Conservation (phyloP, 2,329 filamentous ascomycete genomes). For the Penicillium italicum region DNA sequence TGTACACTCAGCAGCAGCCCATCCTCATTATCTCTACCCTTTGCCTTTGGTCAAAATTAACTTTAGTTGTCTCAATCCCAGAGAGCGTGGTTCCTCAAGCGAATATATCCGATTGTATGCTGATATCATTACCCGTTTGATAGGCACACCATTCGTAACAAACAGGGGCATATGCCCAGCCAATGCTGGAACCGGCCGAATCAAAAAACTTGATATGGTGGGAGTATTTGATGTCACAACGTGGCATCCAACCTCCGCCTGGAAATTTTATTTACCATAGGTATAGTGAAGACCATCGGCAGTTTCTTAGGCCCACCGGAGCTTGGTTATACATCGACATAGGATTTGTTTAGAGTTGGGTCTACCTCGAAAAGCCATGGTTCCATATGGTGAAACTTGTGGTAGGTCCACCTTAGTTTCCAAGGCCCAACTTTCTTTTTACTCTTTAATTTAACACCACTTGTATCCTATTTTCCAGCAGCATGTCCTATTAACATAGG, state of each 20-base stretch:
- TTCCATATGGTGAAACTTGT: not conserved
- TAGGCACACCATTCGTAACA: not conserved
- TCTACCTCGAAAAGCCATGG: not conserved
- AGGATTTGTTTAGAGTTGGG: not conserved
- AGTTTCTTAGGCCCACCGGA: not conserved
- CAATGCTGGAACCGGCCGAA: not conserved
- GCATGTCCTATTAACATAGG: no score
- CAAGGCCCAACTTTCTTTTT: not conserved
- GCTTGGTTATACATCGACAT: not conserved
- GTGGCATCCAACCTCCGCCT: not conserved
- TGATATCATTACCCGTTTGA: not conserved
- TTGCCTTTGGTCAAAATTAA: no score
- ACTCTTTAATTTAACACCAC: not conserved
- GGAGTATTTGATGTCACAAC: not conserved
- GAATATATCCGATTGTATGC: not conserved
- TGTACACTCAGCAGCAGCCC: not conserved
- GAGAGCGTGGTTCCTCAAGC: not conserved
- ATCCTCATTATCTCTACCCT: not conserved
- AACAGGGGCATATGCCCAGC: not conserved
- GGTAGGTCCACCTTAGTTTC: not conserved
- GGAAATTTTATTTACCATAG: not conserved
- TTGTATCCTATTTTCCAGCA: not conserved
- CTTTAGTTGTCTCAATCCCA: not conserved
- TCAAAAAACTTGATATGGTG: not conserved
- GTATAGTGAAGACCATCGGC: not conserved